phyloP scores from a whole-genome alignment of 2,329 filamentous ascomycete genomes.

The Trichoderma asperellum region DNA sequence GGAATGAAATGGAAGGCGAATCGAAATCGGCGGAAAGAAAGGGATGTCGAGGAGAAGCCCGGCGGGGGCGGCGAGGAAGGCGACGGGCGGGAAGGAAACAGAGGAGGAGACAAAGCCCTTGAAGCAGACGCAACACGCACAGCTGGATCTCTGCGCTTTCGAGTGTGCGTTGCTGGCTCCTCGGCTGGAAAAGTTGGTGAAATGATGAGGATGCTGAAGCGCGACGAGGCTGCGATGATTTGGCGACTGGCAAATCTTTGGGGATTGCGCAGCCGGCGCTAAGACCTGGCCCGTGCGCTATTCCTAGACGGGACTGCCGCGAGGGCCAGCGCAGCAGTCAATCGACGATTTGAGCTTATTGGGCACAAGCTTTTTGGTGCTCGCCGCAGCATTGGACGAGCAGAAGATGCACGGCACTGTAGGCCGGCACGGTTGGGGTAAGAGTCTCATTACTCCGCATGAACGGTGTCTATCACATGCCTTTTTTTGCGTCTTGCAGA shows the following conservation, averaged over 20 bases:
- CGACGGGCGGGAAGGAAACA: neutral
- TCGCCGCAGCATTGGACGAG: neutral
- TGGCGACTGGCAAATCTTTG: conserved; percentile 24
- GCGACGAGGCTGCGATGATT: conserved; percentile 30
- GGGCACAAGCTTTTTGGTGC: neutral
- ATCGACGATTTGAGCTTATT: conserved; percentile 2
- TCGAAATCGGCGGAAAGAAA: conserved; percentile 10
- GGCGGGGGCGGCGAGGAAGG: neutral
- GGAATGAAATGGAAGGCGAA: conserved; percentile 1
- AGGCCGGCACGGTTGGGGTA: conserved; percentile 1
- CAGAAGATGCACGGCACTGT: conserved; percentile 7
- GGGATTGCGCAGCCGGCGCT: conserved; percentile 19
- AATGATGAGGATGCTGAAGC: conserved; percentile 9
- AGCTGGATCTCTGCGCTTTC: conserved; percentile 22
- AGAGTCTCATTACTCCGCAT: conserved; percentile 19
- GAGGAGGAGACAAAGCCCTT: neutral
- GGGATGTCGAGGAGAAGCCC: neutral
- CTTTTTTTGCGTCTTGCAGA: neutral
- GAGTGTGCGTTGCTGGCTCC: conserved; percentile 29
- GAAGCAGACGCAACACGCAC: conserved; percentile 27
- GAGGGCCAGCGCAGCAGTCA: neutral
- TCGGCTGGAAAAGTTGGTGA: neutral
- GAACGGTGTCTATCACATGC: conserved; percentile 17
- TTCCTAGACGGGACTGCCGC: neutral
- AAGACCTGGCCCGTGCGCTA: conserved; percentile 22